Evolutionary conservation across 2,329 filamentous ascomycete species (phyloP).

Genomic region (Fusarium sambucinum): DNA sequence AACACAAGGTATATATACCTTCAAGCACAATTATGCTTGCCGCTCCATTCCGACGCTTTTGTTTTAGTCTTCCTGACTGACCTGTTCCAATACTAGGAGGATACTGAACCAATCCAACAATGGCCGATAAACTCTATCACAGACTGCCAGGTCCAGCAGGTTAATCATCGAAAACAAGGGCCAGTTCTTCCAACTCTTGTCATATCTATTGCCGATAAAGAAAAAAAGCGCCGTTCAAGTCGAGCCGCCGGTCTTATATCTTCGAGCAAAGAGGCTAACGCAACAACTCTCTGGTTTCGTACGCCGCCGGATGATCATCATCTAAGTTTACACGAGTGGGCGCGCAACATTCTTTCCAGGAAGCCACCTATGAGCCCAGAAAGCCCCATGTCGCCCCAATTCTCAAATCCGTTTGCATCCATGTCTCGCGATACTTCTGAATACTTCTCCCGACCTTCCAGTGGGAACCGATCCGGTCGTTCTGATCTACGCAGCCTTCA

Average conservation of each 20-base stretch:
- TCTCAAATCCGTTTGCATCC: conserved; percentile 65
- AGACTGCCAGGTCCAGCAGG: conserved; percentile 69
- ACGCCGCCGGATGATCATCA: conserved; percentile 64
- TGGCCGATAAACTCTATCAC: conserved; percentile 65
- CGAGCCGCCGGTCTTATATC: conserved; percentile 68
- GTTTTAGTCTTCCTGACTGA: conserved; percentile 13
- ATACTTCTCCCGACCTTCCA: conserved; percentile 58
- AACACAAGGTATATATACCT: conserved; percentile 61
- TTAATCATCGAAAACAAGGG: conserved; percentile 72
- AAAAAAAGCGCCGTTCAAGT: conserved; percentile 74
- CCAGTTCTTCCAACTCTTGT: conserved; percentile 70
- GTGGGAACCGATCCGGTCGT: conserved; percentile 56
- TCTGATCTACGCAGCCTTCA: conserved; percentile 53
- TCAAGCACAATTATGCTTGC: background rate
- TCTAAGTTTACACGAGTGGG: conserved; percentile 70
- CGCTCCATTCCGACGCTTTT: background rate
- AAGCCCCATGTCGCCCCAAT: conserved; percentile 66
- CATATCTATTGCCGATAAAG: conserved; percentile 69
- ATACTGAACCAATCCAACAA: conserved; percentile 66
- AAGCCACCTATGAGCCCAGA: conserved; percentile 62
- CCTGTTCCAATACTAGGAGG: conserved; percentile 54
- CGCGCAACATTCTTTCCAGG: conserved; percentile 63
- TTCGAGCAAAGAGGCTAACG: conserved; percentile 62
- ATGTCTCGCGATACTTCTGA: conserved; percentile 58
- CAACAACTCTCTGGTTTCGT: conserved; percentile 69